Evolutionary conservation across 139 green algal species (phyloP).

Genomic region (Coelastrella sp.): DNA sequence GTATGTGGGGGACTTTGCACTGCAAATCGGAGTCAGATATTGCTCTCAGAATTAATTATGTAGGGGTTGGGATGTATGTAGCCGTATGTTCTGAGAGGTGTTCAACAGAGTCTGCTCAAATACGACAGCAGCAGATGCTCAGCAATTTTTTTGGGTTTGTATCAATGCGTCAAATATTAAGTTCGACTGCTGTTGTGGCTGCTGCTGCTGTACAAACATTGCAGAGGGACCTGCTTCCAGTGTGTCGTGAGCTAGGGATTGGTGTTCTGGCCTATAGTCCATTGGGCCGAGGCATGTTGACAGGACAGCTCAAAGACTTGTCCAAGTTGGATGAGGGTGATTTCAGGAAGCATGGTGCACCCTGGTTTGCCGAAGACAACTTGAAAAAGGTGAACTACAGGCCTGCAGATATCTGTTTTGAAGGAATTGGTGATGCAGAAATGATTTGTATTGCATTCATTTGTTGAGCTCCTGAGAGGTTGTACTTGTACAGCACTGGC

Average conservation of each 20-base stretch:
- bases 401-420: not conserved
- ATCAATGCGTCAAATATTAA: no score
- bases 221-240: conserved; percentile 33
- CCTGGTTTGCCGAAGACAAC: conserved; percentile 3
- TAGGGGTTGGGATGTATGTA: no score
- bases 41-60: no score
- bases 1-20: conserved; percentile 33
- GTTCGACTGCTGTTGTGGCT: not conserved
- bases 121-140: no score
- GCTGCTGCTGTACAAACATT: not conserved
- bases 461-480: no score
- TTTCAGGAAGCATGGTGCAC: not conserved
- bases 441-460: not conserved
- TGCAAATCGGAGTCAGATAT: no score
- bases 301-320: conserved; percentile 50
- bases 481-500: no score
- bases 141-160: no score
- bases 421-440: not conserved
- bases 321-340: not conserved
- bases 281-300: conserved; percentile 76
- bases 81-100: no score
- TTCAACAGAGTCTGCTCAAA: no score
- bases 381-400: conserved; percentile 5
- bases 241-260: conserved; percentile 79
- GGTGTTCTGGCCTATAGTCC: conserved; percentile 80